Evolutionary conservation across 2,329 filamentous ascomycete species (phyloP), one percentile per base, ranked within the genome.

Genomic region (Ilyonectria destructans): DNA sequence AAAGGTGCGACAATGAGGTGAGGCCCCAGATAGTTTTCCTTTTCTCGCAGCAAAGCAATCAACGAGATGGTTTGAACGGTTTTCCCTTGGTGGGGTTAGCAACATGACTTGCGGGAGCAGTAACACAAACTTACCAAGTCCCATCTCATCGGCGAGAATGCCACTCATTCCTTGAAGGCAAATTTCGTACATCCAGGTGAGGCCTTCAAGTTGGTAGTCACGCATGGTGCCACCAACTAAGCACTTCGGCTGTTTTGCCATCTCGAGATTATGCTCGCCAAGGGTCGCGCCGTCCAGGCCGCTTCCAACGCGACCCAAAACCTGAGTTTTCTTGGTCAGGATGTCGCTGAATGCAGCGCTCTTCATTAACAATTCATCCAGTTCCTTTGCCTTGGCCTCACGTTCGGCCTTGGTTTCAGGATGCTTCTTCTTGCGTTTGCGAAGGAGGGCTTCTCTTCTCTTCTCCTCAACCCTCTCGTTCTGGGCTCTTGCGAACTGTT

Each of bases 141-240:
- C 95, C 95, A 98, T 98, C 80, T 98, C 95, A 75, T 98, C 95
- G 0, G 95, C 95, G 35, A 98, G 80, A 65, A 97, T 97, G 1
- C 95, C 95, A 72, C 94, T 97, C 80, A 98, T 89, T 12, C 95
- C 95, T 76, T 97, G 96, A 2, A 86, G 82, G 64, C 87, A 89
- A 60, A 90, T 88, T 85, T 97, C 94, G 75, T 93, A 97, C 85
- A 99, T 91, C 96, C 96, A 99, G 0, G 97, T 97, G 1, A 99
- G 81, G 0, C 96, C 96, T 78, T 98, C 96, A 0, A 99, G 84
- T 75, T 99, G 96, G 77, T 99, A 99, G 69, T 93, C 92, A 19
- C 95, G 88, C 96, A 99, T 98, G 4, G 91, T 92, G 1, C 96
- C 96, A 6, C 94, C 94, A 0, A 92, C 91, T 74, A 99, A 90